phyloP scores from a whole-genome alignment of 352 stramenopile genomes.

The Phytophthora pseudosyringae region DNA sequence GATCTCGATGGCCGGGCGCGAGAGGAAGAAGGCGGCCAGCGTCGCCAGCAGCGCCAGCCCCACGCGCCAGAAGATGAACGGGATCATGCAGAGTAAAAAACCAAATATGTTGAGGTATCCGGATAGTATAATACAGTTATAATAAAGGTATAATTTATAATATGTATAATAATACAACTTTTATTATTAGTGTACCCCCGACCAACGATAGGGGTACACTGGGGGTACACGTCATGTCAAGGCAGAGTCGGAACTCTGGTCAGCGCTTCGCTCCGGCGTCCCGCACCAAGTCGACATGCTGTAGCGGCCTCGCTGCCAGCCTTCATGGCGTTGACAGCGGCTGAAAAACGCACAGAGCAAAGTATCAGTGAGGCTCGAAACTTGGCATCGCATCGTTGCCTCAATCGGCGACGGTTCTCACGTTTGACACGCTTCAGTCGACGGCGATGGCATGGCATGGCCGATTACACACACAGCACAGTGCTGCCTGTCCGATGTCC shows the following conservation, averaged over 20 bases:
- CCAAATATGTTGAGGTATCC: neutral
- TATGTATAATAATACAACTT: too few species aligned
- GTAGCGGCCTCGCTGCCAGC: neutral
- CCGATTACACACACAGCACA: conserved; percentile 5
- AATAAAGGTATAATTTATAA: too few species aligned
- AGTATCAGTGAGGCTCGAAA: neutral
- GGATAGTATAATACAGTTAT: too few species aligned
- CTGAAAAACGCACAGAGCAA: conserved; percentile 3
- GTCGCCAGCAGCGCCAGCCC: conserved; percentile 51
- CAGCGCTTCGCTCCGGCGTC: neutral
- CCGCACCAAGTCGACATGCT: neutral
- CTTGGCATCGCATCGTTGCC: neutral
- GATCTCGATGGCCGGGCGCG: conserved; percentile 53
- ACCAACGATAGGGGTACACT: conserved; percentile 1
- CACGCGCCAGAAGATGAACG: conserved; percentile 61
- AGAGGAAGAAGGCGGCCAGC: conserved; percentile 60
- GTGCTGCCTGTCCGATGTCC: neutral
- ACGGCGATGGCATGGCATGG: neutral
- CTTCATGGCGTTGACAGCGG: conserved; percentile 1
- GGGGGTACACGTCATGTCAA: conserved; percentile 8
- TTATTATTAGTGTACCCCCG: neutral
- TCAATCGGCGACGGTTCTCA: neutral
- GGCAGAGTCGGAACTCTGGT: conserved; percentile 24
- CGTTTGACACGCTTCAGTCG: neutral
- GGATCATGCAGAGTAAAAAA: conserved; percentile 5